Percentiles rank a stretch among this genome's conserved stretches.
Conservation (phyloP, 139 green algal species). For the Coccomyxa sp. region DNA sequence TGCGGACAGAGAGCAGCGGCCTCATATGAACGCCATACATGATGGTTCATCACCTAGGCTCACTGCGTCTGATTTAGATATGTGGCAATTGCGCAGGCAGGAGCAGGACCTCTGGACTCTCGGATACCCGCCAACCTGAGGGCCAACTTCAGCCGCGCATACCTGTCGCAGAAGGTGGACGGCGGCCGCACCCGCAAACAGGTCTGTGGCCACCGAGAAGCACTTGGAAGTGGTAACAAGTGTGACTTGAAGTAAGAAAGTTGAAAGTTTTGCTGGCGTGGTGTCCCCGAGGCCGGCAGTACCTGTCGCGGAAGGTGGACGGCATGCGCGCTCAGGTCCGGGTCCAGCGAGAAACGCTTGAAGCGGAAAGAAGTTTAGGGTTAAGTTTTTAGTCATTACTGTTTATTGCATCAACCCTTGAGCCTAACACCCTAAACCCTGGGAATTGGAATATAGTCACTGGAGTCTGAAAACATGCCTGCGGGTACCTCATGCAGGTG, state of each 20-base stretch:
- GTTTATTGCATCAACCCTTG: too few relatives aligned
- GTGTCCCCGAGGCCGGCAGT: too few relatives aligned
- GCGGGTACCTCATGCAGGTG: neutral
- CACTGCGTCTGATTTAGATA: neutral
- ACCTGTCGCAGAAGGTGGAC: neutral
- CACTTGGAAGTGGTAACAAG: neutral
- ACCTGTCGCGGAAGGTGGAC: neutral
- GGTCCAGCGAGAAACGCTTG: too few relatives aligned
- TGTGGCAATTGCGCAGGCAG: neutral
- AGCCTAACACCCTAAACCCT: too few relatives aligned
- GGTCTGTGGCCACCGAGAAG: neutral
- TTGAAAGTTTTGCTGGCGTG: too few relatives aligned
- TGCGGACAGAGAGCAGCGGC: too few relatives aligned
- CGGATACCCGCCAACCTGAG: neutral
- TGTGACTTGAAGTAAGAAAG: too few relatives aligned
- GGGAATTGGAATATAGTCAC: neutral
- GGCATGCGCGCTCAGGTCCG: neutral
- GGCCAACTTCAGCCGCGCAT: neutral
- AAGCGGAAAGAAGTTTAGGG: neutral
- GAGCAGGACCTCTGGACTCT: neutral
- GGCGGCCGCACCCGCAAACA: neutral
- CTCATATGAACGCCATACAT: too few relatives aligned
- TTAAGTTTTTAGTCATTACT: too few relatives aligned
- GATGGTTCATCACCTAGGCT: too few relatives aligned
- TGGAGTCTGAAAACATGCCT: neutral